phyloP scores from a whole-genome alignment of 2,329 filamentous ascomycete species.

The Ophiosphaerella herpotricha region DNA sequence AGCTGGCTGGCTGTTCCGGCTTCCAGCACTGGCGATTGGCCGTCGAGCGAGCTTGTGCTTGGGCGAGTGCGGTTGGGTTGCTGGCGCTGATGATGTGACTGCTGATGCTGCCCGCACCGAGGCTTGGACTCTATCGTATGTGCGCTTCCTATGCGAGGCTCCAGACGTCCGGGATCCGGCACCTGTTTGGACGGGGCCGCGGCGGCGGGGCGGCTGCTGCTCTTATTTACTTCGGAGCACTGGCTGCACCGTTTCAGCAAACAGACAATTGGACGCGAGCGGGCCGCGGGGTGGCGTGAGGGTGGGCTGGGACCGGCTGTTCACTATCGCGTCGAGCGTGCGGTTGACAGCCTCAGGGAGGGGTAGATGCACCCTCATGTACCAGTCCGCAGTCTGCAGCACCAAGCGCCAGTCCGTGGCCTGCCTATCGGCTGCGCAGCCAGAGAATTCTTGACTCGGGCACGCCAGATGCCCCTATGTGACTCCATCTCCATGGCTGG shows the following conservation, averaged over 20 bases:
- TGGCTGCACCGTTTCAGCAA: not conserved
- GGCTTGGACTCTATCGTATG: constrained; percentile 19
- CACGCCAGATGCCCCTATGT: no score
- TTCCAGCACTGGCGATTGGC: constrained; percentile 36
- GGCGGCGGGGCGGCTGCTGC: not conserved
- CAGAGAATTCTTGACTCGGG: no score
- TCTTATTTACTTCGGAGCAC: not conserved
- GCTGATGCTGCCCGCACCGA: constrained; percentile 39
- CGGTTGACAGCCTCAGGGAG: constrained; percentile 22
- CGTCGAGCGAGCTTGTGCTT: constrained; percentile 25
- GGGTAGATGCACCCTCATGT: constrained; percentile 43
- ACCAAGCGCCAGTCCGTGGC: constrained; percentile 30
- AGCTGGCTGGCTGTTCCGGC: constrained; percentile 29
- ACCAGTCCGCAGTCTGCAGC: constrained; percentile 27
- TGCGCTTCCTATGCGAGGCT: constrained; percentile 27
- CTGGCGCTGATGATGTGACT: not conserved
- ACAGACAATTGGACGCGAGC: not conserved
- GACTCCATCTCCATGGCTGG: no score
- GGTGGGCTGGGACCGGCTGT: constrained; percentile 10
- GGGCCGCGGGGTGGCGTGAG: constrained; percentile 3
- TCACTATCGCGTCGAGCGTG: constrained; percentile 10
- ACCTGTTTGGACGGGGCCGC: constrained; percentile 10
- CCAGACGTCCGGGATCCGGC: constrained; percentile 26
- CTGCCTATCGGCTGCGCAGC: constrained; percentile 2
- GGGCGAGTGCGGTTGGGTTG: constrained; percentile 17